Evolutionary conservation across 2,329 filamentous ascomycete species (phyloP).

Genomic region (Sarocladium oryzae): DNA sequence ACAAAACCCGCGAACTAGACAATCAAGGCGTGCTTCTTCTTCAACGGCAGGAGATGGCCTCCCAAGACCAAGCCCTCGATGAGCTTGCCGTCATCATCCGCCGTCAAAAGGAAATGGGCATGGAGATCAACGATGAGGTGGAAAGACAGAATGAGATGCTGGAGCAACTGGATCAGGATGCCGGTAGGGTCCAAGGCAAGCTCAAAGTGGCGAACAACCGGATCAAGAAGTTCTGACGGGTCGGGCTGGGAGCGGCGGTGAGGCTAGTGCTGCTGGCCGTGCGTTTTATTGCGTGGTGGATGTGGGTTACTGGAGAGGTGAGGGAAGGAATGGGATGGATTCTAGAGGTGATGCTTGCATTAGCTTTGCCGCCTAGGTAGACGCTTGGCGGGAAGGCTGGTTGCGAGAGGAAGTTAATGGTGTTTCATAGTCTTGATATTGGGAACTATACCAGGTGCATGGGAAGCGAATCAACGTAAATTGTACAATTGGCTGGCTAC

Average conservation of each 20-base stretch:
- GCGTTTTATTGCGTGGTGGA: constrained; percentile 24
- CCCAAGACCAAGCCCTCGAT: constrained; percentile 69
- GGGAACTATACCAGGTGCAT: constrained; percentile 7
- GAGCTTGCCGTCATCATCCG: constrained; percentile 62
- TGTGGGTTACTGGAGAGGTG: constrained; percentile 21
- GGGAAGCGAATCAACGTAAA: not conserved
- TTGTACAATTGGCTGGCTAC: too few relatives aligned
- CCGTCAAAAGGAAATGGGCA: constrained; percentile 70
- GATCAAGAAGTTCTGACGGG: constrained; percentile 55
- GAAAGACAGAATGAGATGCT: constrained; percentile 66
- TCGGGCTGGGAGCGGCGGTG: constrained; percentile 18
- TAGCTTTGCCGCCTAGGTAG: constrained; percentile 1
- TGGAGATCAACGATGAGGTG: constrained; percentile 69
- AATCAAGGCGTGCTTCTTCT: constrained; percentile 68
- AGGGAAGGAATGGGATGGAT: constrained; percentile 15
- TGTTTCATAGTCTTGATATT: not conserved
- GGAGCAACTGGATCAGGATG: constrained; percentile 58
- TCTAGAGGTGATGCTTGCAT: constrained; percentile 8
- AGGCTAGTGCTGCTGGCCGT: constrained; percentile 21
- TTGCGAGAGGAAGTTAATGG: not conserved
- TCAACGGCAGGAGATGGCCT: constrained; percentile 65
- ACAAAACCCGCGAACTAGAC: constrained; percentile 68
- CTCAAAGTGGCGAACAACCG: constrained; percentile 68
- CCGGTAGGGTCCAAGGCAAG: constrained; percentile 60
- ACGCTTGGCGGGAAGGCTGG: not conserved